Evolutionary conservation across 495 filamentous ascomycete genomes (phyloP).

Genomic region (Xylaria curta): DNA sequence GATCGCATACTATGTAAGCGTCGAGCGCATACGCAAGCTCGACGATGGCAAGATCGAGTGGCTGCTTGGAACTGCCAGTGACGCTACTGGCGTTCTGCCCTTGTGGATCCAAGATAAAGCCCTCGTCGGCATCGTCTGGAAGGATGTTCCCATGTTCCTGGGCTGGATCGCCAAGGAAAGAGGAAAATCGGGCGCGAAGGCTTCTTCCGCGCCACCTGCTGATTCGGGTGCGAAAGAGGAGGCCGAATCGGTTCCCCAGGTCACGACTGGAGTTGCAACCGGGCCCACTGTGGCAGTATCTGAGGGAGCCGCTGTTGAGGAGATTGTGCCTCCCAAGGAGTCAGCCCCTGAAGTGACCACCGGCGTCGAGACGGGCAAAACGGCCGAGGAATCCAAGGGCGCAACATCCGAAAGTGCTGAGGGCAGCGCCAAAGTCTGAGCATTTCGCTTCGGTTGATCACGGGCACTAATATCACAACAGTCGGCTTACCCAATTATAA

Average conservation of each 20-base stretch:
- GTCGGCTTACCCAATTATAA: neutral
- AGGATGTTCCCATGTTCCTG: constrained; percentile 75
- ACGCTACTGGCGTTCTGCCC: constrained; percentile 71
- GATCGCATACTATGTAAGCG: constrained; percentile 62
- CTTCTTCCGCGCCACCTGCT: neutral
- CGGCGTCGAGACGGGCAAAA: constrained; percentile 18
- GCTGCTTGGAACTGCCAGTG: constrained; percentile 74
- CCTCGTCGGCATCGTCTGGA: constrained; percentile 68
- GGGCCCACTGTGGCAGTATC: constrained; percentile 22
- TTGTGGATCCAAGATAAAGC: constrained; percentile 70
- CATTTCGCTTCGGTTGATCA: neutral
- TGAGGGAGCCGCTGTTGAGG: constrained; percentile 4
- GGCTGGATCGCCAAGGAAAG: constrained; percentile 61
- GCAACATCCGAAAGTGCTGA: neutral
- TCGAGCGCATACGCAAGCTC: constrained; percentile 62
- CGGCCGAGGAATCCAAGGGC: constrained; percentile 24
- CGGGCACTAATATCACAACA: neutral
- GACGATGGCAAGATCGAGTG: constrained; percentile 58
- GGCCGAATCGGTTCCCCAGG: constrained; percentile 17
- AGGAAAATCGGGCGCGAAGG: constrained; percentile 22
- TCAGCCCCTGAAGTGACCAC: constrained; percentile 16
- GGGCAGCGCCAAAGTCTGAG: constrained; percentile 2
- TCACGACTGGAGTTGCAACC: constrained; percentile 25
- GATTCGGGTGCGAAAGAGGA: neutral
- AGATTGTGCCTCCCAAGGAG: constrained; percentile 14